Evolutionary conservation across 768 basidiomycete genomes (phyloP), one percentile per base, ranked within the genome.

Genomic region (Kwoniella heveanensis): DNA sequence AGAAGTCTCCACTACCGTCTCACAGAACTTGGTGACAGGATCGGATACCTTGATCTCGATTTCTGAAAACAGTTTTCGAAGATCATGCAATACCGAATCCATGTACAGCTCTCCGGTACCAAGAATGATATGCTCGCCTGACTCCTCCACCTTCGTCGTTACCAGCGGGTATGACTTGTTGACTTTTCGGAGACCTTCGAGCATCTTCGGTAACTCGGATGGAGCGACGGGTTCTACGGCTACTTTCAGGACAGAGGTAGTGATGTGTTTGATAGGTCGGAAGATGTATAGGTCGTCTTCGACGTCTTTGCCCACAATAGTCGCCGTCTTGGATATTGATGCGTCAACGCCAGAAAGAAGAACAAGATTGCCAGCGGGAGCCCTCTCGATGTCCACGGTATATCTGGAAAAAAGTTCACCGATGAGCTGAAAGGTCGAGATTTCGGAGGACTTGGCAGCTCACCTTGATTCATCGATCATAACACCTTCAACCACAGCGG

Each of bases 31-130:
- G 17, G 93, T 95, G 39, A 98, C 93, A 1, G 96, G 96, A 83
- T 99, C 96, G 24, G 95, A 98, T 15, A 98, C 93, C 83, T 99
- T 99, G 84, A 99, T 97, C 84, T 99, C 96, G 71, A 98, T 96
- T 83, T 99, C 96, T 29, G 93, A 88, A 82, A 95, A 99, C 64
- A 98, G 76, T 65, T 85, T 86, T 65, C 96, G 85, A 54, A 99
- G 82, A 80, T 99, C 96, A 74, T 99, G 95, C 88, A 99, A 88
- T 49, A 95, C 90, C 67, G 90, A 95, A 78, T 99, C 96, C 72
- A 99, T 83, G 81, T 95, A 98, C 54, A 99, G 83, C 77, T 99
- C 96, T 54, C 96, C 96, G 1, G 96, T 97, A 56, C 96, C 96
- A 67, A 98, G 87, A 65, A 99, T 82, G 62, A 99, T 91, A 78